phyloP scores from a whole-genome alignment of 2,329 filamentous ascomycete species.

The Penicillium sp. region DNA sequence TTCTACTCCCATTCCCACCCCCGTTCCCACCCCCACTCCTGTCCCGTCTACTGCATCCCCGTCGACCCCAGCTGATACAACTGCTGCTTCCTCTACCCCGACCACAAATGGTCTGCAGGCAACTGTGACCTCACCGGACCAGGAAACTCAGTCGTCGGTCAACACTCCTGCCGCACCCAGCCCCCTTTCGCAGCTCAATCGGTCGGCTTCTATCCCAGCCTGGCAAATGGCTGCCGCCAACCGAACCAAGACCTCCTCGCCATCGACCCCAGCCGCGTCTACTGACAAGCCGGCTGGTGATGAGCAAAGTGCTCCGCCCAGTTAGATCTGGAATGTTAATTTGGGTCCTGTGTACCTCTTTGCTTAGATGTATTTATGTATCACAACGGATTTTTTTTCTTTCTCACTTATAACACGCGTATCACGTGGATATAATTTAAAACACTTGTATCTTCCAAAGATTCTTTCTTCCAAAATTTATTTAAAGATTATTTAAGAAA shows the following conservation, averaged over 20 bases:
- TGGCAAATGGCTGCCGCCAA: constrained; percentile 76
- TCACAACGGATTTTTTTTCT: constrained; percentile 7
- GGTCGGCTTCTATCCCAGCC: constrained; percentile 69
- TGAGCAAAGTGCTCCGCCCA: constrained; percentile 33
- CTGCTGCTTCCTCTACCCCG: constrained; percentile 16
- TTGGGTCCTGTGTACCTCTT: constrained; percentile 23
- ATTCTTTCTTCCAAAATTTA: background rate
- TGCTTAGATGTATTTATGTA: constrained; percentile 28
- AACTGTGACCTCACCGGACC: constrained; percentile 29
- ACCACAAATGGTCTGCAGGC: constrained; percentile 30
- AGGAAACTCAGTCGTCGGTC: constrained; percentile 24
- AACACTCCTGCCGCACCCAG: constrained; percentile 36
- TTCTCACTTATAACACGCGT: background rate
- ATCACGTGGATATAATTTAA: background rate
- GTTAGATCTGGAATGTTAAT: constrained; percentile 19
- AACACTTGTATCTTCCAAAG: too few species aligned
- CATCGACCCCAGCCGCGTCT: constrained; percentile 25
- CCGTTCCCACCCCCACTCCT: constrained; percentile 22
- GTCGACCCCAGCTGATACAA: constrained; percentile 7
- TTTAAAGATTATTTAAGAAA: background rate
- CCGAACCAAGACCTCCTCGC: constrained; percentile 42
- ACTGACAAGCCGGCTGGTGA: constrained; percentile 21
- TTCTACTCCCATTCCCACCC: constrained; percentile 22
- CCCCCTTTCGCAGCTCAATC: constrained; percentile 52
- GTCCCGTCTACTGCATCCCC: constrained; percentile 21